Evolutionary conservation across 176 grass and related monocot species (phyloP), one percentile per base, ranked within the genome.

Genomic region (Musa acuminata): DNA sequence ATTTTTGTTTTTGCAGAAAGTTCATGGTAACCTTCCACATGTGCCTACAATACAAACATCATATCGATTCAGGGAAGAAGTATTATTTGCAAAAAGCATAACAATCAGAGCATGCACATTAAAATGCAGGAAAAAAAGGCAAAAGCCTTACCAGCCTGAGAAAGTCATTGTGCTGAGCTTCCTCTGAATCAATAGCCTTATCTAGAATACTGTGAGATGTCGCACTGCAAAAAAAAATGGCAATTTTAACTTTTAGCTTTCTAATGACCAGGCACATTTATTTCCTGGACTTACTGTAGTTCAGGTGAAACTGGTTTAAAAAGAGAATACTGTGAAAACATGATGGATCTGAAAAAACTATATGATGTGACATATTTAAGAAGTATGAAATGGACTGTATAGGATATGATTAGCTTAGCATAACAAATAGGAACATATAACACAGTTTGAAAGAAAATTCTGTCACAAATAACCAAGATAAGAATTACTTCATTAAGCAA

Each of bases 11-110:
- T 97, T 54, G 93, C 83, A 79, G 93, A 97, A 69, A 97, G 88
- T 71, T 97, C 93, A 83, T 97, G 93, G 77, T 97, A 97, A 63
- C 93, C 93, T 80, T 97, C 93, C 8, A 97, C 87, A 83, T 97
- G 90, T 17, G 92, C 90, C 93, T 97, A 69, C 14, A 50, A 62
- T 0, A 21, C 8, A 52, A 48, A 22, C 22, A 22, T 6, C 23
- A 53, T 17, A 49, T 11, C 55, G 20, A 81, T 76, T 67, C 75
- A 78, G 80, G 53, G 11, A 65, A 22, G 64, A 20, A 51, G 49
- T 1, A 14, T 35, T 16, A 19, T 72, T 4, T 51, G 6, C 16
- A 52, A 23, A 53, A 8, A 22, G 7, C 54, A n/a, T 64, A 51
- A 83, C 52, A 72, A 53, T 9, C 25, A 83, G 35, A 85, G 72